These are phyloP conservation scores for Closterium sp. DNA, from an alignment of 139 green algal genomes.

Conservation along the genomic window DNA sequence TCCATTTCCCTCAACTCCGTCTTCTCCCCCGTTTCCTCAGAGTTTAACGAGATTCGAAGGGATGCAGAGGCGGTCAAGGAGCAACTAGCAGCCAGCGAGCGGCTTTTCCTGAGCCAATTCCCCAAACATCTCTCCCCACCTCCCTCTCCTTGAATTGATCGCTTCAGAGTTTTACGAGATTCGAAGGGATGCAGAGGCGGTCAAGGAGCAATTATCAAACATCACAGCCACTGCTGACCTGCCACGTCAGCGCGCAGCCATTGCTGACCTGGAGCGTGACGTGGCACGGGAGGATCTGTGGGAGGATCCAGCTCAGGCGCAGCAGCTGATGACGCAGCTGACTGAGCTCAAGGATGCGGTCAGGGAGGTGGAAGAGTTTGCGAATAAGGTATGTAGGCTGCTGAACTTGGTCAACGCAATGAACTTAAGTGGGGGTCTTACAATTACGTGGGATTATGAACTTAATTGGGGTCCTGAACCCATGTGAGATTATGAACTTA, in stretches of 20 bases:
- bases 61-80: too few species aligned
- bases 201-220: slow-evolving; percentile 1
- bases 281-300: slow-evolving; percentile 61
- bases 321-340: slow-evolving; percentile 58
- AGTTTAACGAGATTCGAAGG: too few species aligned
- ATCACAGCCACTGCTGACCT: slow-evolving; percentile 11
- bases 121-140: too few species aligned
- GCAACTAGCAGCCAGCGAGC: too few species aligned
- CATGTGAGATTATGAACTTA: too few species aligned
- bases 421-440: too few species aligned
- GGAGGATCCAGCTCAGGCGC: slow-evolving; percentile 63
- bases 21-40: too few species aligned
- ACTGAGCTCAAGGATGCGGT: slow-evolving; percentile 45
- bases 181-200: slow-evolving; percentile 10
- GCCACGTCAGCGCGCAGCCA: neutral
- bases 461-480: too few species aligned
- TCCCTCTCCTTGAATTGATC: neutral
- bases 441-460: too few species aligned
- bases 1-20: too few species aligned
- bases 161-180: slow-evolving; percentile 33
- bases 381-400: slow-evolving; percentile 31
- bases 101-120: too few species aligned
- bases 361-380: slow-evolving; percentile 45
- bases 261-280: slow-evolving; percentile 57
- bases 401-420: too few species aligned